phyloP scores from a whole-genome alignment of 108 stramenopile species.

The Cyclotella atomus region DNA sequence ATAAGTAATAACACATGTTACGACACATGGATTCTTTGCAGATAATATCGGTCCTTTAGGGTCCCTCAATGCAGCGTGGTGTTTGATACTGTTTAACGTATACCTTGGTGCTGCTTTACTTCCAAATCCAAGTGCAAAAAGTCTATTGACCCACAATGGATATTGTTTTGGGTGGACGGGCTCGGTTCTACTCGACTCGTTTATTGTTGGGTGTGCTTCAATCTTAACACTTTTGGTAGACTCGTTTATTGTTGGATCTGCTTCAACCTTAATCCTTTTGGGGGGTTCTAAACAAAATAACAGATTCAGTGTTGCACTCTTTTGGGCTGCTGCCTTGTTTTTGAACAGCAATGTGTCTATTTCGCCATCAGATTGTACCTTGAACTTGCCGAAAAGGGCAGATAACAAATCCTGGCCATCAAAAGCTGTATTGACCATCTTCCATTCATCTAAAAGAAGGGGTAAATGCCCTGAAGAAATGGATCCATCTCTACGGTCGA shows the following conservation, averaged over 20 bases:
- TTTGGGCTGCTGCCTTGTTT: constrained; percentile 28
- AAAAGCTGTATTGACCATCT: neutral
- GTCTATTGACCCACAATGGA: neutral
- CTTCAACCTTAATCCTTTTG: too few relatives aligned
- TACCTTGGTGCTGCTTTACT: neutral
- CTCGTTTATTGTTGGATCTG: too few relatives aligned
- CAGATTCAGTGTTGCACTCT: constrained; percentile 32
- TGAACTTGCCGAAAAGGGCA: constrained; percentile 14
- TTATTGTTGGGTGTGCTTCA: too few relatives aligned
- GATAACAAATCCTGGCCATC: neutral
- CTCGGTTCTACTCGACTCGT: neutral
- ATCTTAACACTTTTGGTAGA: too few relatives aligned
- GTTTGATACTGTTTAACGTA: constrained; percentile 13
- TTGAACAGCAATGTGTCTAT: constrained; percentile 25
- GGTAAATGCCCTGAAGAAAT: constrained; percentile 14
- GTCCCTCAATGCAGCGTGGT: constrained; percentile 8
- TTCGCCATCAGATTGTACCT: neutral
- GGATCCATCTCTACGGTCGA: neutral
- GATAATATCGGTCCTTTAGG: constrained; percentile 12
- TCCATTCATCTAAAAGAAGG: neutral
- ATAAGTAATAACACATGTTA: constrained; percentile 7
- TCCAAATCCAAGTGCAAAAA: constrained; percentile 7
- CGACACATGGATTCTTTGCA: constrained; percentile 19
- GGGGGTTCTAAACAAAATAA: neutral
- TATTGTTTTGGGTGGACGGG: neutral